phyloP scores from a whole-genome alignment of 1,139 yeast species.

The Eremothecium gossypii region DNA sequence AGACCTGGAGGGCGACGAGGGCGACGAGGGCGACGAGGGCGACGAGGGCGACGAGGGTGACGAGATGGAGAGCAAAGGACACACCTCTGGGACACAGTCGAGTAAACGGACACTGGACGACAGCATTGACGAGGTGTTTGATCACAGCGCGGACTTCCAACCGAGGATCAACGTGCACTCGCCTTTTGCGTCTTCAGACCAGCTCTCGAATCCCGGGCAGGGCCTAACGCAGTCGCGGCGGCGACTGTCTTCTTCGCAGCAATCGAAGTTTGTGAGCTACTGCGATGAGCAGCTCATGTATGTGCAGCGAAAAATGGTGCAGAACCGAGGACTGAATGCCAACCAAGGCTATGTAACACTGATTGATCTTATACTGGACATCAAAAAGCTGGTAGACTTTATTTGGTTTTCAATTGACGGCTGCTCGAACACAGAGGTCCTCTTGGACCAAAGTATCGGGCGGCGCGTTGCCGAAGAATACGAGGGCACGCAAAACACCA shows the following conservation, averaged over 20 bases:
- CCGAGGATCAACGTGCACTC: constrained; percentile 25
- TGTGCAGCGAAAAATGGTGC: constrained; percentile 58
- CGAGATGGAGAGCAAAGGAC: constrained; percentile 10
- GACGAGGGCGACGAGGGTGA: constrained; percentile 18
- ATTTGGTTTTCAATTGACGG: constrained; percentile 49
- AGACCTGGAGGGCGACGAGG: constrained; percentile 23
- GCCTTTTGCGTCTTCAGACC: constrained; percentile 24
- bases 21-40: constrained; percentile 20
- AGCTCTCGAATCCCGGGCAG: constrained; percentile 7
- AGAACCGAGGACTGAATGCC: constrained; percentile 41
- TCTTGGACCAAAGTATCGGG: constrained; percentile 14
- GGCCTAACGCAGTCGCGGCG: constrained; percentile 11
- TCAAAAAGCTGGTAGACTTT: constrained; percentile 41
- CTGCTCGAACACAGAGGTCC: constrained; percentile 28
- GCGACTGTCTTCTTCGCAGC: constrained; percentile 39
- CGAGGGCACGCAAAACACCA: constrained; percentile 20
- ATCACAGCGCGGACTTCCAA: constrained; percentile 24
- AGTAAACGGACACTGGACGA: constrained; percentile 8
- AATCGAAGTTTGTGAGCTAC: constrained; percentile 50
- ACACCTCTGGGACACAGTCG: constrained; percentile 4
- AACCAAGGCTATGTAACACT: constrained; percentile 33
- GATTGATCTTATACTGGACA: constrained; percentile 36
- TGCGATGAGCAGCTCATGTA: constrained; percentile 49
- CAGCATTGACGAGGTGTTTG: constrained; percentile 15
- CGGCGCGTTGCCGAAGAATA: constrained; percentile 8